phyloP scores from a whole-genome alignment of 148 eudicot species.

The Hydrangea macrophylla region DNA sequence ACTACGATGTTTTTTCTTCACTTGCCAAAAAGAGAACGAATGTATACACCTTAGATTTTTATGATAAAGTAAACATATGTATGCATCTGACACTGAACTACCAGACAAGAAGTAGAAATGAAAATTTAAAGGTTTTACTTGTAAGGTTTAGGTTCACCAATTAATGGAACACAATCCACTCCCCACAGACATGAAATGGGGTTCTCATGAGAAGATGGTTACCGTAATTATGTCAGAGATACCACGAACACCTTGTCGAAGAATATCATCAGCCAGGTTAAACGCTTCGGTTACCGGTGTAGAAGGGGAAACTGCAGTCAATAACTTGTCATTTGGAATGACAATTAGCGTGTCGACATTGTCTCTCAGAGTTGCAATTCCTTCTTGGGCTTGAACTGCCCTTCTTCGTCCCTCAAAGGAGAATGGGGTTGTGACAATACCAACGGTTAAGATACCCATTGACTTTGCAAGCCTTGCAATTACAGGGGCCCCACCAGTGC shows the following conservation, averaged over 20 bases:
- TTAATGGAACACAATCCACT: conserved; percentile 1
- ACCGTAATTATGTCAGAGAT: conserved; percentile 97
- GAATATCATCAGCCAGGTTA: conserved; percentile 97
- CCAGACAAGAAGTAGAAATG: no score
- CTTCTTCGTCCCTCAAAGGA: conserved; percentile 97
- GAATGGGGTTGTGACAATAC: conserved; percentile 94
- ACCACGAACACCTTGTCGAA: conserved; percentile 99
- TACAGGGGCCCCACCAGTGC: conserved; percentile 94
- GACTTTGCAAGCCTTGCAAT: conserved; percentile 92
- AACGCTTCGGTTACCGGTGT: conserved; percentile 99
- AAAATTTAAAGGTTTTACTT: neutral
- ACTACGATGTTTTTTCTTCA: no score
- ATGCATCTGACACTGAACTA: no score
- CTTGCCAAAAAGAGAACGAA: no score
- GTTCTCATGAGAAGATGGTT: conserved; percentile 14
- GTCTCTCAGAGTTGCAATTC: conserved; percentile 95
- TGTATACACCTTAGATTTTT: no score
- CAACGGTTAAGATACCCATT: conserved; percentile 96
- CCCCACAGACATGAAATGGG: neutral
- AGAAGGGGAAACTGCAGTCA: conserved; percentile 90
- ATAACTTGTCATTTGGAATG: conserved; percentile 94
- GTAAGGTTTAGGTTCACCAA: neutral
- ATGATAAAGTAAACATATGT: no score
- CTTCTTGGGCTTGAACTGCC: conserved; percentile 98
- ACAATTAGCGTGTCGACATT: conserved; percentile 95